Base-by-base conservation (phyloP, 192 early-diverging fungal species). In the Linnemannia schmuckeri region DNA sequence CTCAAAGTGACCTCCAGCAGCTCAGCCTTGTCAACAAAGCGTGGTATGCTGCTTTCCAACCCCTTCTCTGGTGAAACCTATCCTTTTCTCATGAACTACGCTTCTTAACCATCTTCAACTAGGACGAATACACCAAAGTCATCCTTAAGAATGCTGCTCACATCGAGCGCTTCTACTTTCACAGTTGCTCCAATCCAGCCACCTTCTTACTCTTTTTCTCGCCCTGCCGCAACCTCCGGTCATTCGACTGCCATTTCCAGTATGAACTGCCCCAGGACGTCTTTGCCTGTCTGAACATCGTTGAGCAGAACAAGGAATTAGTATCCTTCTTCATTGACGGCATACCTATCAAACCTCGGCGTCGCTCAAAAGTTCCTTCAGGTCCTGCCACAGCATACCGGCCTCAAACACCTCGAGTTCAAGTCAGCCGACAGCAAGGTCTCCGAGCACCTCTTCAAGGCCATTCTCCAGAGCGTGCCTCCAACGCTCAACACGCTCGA, bases 281-380 rank as follows among this genome's bases (percentile, higher is more conserved):
- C 2, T 63, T 63, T 63, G 61, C 61, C 27, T 63, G 30, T 27
- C 27, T 63, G 10, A 30, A 24, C n/a, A 63, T 63, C 9, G 30
- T 63, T 30, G 61, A 63, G 27, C 30, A 63, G 61, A 63, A 63
- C 61, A 27, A 63, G 27, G 27, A 12, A 12, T 30, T 63, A 2
- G 30, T 30, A 7, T 63, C 61, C 27, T 63, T 63, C n/a, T 33
- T 30, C 61, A 30, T 63, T 8, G 10, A 30, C 30, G 61, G 61
- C 3, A 63, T 61, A 5, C 55, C 55, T 4, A 61, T 61, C n/a
- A 61, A 61, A 9, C 55, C 55, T 61, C 9, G 55, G 55, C n/a
- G 55, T 61, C 24, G 55, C 55, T 61, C 55, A 61, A 61, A 61
- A 61, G n/a, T 27, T 61, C 55, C 55, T 61, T 61, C 55, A 61